Evolutionary conservation across 306 rosid species (phyloP).

Genomic region (Calophaca sinica): DNA sequence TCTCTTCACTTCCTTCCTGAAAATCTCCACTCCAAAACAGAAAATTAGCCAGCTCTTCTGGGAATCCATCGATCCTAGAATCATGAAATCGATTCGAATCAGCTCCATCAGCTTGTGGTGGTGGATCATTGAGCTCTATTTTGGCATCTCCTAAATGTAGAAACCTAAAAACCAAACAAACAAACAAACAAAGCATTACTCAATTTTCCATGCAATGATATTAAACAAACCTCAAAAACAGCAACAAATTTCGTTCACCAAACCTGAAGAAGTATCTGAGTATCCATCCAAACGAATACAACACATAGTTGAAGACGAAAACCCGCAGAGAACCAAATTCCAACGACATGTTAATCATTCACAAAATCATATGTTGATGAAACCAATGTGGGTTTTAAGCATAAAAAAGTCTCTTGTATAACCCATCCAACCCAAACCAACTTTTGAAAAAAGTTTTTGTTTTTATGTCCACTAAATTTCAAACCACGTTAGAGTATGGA

Average conservation of each 20-base stretch:
- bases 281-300: constrained; percentile 51
- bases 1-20: constrained; percentile 14
- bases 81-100: constrained; percentile 7
- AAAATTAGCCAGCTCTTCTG: constrained; percentile 49
- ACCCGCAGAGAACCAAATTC: constrained; percentile 49
- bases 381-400: constrained; percentile 54
- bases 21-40: constrained; percentile 45
- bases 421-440: constrained; percentile 50
- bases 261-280: constrained; percentile 60
- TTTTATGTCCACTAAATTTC: constrained; percentile 17
- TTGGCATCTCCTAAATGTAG: constrained; percentile 47
- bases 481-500: constrained; percentile 41
- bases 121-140: background rate
- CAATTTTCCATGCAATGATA: background rate
- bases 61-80: constrained; percentile 44
- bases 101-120: background rate
- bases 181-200: background rate
- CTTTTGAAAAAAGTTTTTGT: constrained; percentile 1
- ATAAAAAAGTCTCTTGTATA: constrained; percentile 31
- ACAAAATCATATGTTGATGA: constrained; percentile 46
- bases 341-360: constrained; percentile 52
- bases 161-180: constrained; percentile 53
- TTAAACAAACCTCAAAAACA: background rate
- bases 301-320: constrained; percentile 48
- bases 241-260: background rate